phyloP scores from a whole-genome alignment of 768 basidiomycete species.

The Leccinum barrowsii region DNA sequence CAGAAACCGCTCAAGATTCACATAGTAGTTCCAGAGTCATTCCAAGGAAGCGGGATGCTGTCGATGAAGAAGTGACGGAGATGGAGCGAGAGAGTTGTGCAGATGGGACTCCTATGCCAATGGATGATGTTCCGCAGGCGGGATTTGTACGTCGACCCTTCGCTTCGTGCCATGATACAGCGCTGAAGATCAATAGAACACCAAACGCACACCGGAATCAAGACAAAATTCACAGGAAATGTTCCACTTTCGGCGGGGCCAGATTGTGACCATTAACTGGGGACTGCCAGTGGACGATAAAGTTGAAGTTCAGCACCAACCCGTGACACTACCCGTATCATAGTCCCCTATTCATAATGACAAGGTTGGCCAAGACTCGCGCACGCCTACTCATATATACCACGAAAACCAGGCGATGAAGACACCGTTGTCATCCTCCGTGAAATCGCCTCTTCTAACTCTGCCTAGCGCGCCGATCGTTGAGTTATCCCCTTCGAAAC shows the following conservation, averaged over 20 bases:
- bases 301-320: neutral
- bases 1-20: slow-evolving; percentile 9
- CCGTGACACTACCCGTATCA: neutral
- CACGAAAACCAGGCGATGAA: neutral
- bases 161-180: neutral
- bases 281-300: neutral
- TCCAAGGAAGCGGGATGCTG: slow-evolving; percentile 9
- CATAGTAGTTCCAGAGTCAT: slow-evolving; percentile 2
- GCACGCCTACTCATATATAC: neutral
- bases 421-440: neutral
- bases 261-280: slow-evolving; percentile 7
- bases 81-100: neutral
- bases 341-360: neutral
- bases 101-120: no score
- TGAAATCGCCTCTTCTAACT: neutral
- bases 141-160: neutral
- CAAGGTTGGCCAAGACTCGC: neutral
- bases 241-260: slow-evolving; percentile 15
- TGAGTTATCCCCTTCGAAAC: slow-evolving; percentile 1
- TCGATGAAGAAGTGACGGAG: neutral
- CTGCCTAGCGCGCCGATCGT: neutral
- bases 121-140: no score
- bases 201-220: neutral
- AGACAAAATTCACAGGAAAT: neutral
- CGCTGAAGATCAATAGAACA: neutral